phyloP scores from a whole-genome alignment of 140 eudicot species.

The Bidens hawaiensis region DNA sequence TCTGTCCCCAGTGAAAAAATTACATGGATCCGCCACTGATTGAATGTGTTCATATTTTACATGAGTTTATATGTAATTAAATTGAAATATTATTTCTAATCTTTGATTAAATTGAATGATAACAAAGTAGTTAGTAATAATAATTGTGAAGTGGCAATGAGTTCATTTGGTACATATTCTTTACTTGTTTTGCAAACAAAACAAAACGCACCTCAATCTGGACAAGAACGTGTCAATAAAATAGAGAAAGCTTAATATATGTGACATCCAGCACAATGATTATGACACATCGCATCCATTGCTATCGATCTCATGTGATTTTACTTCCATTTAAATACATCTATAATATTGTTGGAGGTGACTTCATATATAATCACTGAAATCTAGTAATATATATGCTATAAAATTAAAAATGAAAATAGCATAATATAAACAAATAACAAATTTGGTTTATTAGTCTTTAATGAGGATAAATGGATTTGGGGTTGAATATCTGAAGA shows the following conservation, averaged over 20 bases:
- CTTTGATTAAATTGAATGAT: neutral
- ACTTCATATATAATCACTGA: neutral
- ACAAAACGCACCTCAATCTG: slow-evolving; percentile 1
- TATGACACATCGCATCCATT: slow-evolving; percentile 26
- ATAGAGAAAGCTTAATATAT: slow-evolving; percentile 38
- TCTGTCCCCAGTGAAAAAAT: too few relatives aligned
- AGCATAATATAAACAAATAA: neutral
- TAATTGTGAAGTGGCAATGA: slow-evolving; percentile 14
- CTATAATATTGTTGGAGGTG: slow-evolving; percentile 7
- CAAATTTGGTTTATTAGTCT: too few relatives aligned
- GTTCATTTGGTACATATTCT: slow-evolving; percentile 20
- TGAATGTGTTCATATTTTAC: neutral
- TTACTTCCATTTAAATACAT: slow-evolving; percentile 24
- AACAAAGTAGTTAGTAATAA: slow-evolving; percentile 23
- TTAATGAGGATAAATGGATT: too few relatives aligned
- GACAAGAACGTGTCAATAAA: slow-evolving; percentile 43
- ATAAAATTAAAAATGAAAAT: neutral
- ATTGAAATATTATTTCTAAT: neutral
- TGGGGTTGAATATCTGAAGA: too few relatives aligned
- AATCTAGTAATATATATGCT: too few relatives aligned
- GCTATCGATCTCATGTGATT: slow-evolving; percentile 17
- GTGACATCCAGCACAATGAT: slow-evolving; percentile 35
- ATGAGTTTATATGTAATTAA: neutral
- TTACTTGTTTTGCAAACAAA: slow-evolving; percentile 30
- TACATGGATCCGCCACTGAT: too few relatives aligned